phyloP scores from a whole-genome alignment of 1,284 basidiomycete genomes.

The Boletus holoroseus region DNA sequence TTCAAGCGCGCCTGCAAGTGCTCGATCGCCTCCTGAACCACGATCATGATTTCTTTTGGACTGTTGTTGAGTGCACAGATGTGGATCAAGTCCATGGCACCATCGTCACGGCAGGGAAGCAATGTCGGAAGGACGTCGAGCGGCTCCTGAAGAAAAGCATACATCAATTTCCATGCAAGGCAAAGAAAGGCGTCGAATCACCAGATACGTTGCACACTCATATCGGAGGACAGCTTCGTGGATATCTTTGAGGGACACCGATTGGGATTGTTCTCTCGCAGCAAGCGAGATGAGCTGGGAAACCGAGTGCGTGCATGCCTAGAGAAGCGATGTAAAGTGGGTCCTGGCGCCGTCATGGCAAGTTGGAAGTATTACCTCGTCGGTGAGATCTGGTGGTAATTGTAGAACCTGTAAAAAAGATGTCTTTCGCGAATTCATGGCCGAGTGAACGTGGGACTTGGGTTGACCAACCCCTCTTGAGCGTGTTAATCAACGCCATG shows the following conservation, averaged over 20 bases:
- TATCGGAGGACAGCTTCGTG: conserved; percentile 15
- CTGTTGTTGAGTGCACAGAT: conserved; percentile 19
- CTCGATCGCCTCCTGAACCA: conserved; percentile 56
- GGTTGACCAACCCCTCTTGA: background rate
- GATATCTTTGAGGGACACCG: conserved; percentile 18
- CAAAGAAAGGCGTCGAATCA: background rate
- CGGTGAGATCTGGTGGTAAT: conserved; percentile 22
- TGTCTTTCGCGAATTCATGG: conserved; percentile 14
- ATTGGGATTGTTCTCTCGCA: background rate
- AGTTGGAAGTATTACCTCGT: conserved; percentile 17
- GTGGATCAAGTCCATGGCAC: conserved; percentile 20
- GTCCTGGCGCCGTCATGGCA: background rate
- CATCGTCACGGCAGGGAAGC: conserved; percentile 21
- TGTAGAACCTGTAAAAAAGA: conserved; percentile 17
- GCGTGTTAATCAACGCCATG: conserved; percentile 10
- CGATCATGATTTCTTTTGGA: conserved; percentile 58
- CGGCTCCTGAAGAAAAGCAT: conserved; percentile 22
- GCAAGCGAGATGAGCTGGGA: conserved; percentile 23
- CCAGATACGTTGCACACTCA: conserved; percentile 17
- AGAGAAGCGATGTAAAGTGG: background rate
- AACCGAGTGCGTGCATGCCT: conserved; percentile 20
- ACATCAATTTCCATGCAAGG: background rate
- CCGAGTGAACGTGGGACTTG: background rate
- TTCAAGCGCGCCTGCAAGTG: conserved; percentile 34
- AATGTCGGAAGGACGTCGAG: conserved; percentile 26